phyloP scores from a whole-genome alignment of 2,329 filamentous ascomycete genomes.

The Hypoxylon sp. region DNA sequence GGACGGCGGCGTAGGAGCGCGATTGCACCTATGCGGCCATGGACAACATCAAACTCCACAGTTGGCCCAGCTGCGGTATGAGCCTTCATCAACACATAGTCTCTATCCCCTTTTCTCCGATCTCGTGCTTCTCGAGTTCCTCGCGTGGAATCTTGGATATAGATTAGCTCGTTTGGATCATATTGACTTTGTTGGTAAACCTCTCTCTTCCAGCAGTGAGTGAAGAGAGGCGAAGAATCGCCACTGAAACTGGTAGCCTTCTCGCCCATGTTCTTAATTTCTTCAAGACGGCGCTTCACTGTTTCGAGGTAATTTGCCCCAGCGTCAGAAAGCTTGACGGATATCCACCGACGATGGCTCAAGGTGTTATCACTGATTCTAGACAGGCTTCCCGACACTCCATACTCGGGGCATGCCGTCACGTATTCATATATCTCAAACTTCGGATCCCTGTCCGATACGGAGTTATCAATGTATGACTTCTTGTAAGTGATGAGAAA shows the following conservation, averaged over 20 bases:
- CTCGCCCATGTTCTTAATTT: constrained; percentile 15
- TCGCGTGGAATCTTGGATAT: background rate
- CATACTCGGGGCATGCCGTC: constrained; percentile 6
- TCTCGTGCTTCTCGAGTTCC: background rate
- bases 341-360: constrained; percentile 11
- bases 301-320: background rate
- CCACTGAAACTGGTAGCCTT: background rate
- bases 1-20: background rate
- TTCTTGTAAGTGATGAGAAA: constrained; percentile 1
- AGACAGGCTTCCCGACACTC: background rate
- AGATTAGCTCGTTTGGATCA: background rate
- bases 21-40: constrained; percentile 1
- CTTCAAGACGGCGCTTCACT: background rate
- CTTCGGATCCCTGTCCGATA: background rate
- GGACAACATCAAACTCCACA: constrained; percentile 4
- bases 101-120: background rate
- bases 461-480: background rate
- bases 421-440: constrained; percentile 16
- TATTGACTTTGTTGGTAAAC: background rate
- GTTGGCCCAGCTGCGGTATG: background rate
- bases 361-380: background rate
- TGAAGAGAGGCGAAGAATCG: constrained; percentile 5
- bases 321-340: background rate
- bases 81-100: constrained; percentile 1
- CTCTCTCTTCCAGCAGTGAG: background rate